Evolutionary conservation across 805 yeast species (phyloP).

Genomic region (Pichia occidentalis): DNA sequence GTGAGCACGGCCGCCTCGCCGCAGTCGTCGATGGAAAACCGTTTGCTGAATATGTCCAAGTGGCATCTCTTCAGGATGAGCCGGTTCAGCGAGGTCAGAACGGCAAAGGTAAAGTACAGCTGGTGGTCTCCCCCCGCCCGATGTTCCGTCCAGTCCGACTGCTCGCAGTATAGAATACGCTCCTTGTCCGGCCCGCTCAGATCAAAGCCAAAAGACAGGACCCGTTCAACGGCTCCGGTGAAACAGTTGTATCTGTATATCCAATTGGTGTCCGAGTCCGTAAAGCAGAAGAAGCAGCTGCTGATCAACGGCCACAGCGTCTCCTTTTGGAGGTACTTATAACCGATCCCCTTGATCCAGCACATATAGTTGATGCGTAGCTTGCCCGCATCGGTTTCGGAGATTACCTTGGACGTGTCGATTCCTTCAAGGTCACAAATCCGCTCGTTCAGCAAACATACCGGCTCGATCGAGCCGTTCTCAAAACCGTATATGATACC

Average conservation of each 20-base stretch:
- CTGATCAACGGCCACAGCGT: slow-evolving; percentile 15
- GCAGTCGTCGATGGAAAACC: not conserved
- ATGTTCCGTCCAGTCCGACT: slow-evolving; percentile 13
- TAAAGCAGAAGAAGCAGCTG: slow-evolving; percentile 12
- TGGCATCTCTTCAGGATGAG: slow-evolving; percentile 4
- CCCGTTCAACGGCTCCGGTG: slow-evolving; percentile 1
- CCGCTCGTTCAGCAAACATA: slow-evolving; percentile 9
- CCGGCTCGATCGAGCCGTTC: slow-evolving; percentile 8
- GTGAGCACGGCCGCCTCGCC: not conserved
- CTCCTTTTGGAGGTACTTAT: not conserved
- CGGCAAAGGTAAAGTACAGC: slow-evolving; percentile 5
- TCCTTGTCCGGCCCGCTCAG: slow-evolving; percentile 8
- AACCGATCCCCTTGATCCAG: slow-evolving; percentile 14
- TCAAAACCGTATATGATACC: slow-evolving; percentile 12
- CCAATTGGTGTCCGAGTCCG: slow-evolving; percentile 9
- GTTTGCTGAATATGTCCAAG: not conserved
- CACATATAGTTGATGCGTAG: slow-evolving; percentile 14
- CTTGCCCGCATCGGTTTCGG: slow-evolving; percentile 5
- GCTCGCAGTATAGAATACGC: slow-evolving; percentile 9
- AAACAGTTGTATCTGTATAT: slow-evolving; percentile 10
- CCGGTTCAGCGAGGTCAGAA: slow-evolving; percentile 13
- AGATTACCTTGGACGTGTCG: slow-evolving; percentile 5
- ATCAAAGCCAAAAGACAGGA: slow-evolving; percentile 7
- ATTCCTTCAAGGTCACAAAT: slow-evolving; percentile 7
- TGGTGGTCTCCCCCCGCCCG: not conserved